phyloP scores from a whole-genome alignment of 352 stramenopile genomes.

The Pythium guiyangense region DNA sequence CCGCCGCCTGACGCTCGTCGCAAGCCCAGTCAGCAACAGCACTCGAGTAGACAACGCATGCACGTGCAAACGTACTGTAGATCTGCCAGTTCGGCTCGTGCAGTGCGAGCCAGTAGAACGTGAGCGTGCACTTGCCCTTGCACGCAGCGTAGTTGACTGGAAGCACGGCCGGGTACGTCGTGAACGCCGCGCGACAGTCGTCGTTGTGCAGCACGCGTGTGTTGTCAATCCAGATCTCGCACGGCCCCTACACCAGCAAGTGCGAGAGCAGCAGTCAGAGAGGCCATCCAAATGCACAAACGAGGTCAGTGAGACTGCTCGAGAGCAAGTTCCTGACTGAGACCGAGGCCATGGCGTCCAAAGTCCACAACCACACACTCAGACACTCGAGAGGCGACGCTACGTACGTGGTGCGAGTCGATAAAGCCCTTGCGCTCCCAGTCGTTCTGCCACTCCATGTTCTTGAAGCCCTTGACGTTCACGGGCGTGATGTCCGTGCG shows the following conservation, averaged over 20 bases:
- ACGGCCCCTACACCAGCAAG: slow-evolving; percentile 18
- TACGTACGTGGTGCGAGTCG: too few species aligned
- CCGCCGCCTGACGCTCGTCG: not conserved
- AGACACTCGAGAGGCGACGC: too few species aligned
- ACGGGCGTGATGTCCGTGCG: too few species aligned
- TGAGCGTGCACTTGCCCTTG: slow-evolving; percentile 39
- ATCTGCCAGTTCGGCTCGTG: slow-evolving; percentile 9
- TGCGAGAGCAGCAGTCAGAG: slow-evolving; percentile 7
- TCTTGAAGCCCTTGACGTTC: too few species aligned
- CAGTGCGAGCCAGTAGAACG: too few species aligned
- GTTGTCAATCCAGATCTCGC: slow-evolving; percentile 46
- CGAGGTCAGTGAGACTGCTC: slow-evolving; percentile 11
- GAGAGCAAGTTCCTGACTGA: slow-evolving; percentile 8
- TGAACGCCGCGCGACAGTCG: slow-evolving; percentile 37
- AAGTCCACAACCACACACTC: too few species aligned
- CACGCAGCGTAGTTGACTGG: slow-evolving; percentile 42
- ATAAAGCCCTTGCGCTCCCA: too few species aligned
- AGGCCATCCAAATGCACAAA: slow-evolving; percentile 7
- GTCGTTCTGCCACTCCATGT: too few species aligned
- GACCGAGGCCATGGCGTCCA: too few species aligned
- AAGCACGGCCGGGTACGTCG: slow-evolving; percentile 36
- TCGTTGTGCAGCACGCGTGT: slow-evolving; percentile 38
- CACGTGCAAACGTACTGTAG: slow-evolving; percentile 16
- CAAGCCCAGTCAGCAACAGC: not conserved
- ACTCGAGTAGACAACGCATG: not conserved